Percentiles rank a stretch among this genome's conserved stretches.
Conservation (phyloP, 441 rosid species). For the Gossypium davidsonii region DNA sequence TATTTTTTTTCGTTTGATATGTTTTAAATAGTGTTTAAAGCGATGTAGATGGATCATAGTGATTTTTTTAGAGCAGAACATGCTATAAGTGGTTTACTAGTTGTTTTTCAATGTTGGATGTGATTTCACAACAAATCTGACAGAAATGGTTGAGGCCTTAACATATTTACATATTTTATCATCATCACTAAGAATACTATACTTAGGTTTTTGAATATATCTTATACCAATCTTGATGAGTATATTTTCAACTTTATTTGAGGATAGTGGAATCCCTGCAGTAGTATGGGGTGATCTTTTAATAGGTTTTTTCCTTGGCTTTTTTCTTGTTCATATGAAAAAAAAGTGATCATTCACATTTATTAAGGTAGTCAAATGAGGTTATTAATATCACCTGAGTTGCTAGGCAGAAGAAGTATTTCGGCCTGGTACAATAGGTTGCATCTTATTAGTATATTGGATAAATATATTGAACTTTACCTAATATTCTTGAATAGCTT, state of each 20-base stretch:
- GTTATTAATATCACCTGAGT: slow-evolving; percentile 1
- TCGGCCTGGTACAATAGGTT: not conserved
- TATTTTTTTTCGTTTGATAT: not conserved
- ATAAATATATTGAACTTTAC: not conserved
- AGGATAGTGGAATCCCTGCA: not conserved
- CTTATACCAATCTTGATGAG: not conserved
- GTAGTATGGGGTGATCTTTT: not conserved
- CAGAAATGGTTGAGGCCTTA: not conserved
- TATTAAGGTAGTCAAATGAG: not conserved
- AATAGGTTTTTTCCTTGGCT: not conserved
- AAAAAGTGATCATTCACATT: not conserved
- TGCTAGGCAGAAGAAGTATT: not conserved
- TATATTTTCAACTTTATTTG: not conserved
- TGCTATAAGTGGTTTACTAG: not conserved
- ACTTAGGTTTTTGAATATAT: not conserved
- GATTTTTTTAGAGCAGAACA: not conserved
- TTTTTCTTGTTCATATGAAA: not conserved
- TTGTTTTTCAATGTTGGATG: not conserved
- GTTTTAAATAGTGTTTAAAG: not conserved
- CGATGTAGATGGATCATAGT: not conserved
- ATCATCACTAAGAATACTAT: not conserved
- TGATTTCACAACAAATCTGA: not conserved
- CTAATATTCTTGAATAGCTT: not conserved
- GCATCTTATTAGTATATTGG: not conserved
- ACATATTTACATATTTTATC: not conserved